A percentile compares a stretch with the other conserved stretches of the same genome.
Evolutionary conservation across 345 rosid genomes (phyloP).

Genomic region (Limnanthes douglasii): DNA sequence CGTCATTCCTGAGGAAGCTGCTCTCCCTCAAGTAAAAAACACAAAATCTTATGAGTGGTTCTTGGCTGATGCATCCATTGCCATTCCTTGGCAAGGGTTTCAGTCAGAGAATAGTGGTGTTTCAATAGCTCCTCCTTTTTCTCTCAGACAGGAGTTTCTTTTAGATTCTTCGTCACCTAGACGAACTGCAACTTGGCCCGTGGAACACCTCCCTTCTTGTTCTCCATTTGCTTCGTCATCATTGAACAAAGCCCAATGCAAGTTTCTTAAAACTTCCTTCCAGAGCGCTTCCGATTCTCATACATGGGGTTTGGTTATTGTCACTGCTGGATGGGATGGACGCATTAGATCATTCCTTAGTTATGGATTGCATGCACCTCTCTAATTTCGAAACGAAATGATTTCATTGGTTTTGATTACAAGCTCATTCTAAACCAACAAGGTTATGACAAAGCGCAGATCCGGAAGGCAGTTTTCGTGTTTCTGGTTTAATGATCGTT

Average conservation of each 20-base stretch:
- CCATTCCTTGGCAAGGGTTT: conserved; percentile 24
- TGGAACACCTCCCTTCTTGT: conserved; percentile 19
- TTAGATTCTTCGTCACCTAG: conserved; percentile 19
- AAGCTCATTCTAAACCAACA: too few species aligned
- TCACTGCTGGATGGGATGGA: conserved; percentile 32
- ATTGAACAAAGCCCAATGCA: conserved; percentile 29
- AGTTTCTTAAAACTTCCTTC: conserved; percentile 15
- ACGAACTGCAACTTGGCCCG: conserved; percentile 31
- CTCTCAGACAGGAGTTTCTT: too few species aligned
- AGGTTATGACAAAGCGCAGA: too few species aligned
- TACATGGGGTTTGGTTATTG: conserved; percentile 28
- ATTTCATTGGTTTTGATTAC: too few species aligned
- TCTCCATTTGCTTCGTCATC: conserved; percentile 16
- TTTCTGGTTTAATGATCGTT: too few species aligned
- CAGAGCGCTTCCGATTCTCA: conserved; percentile 26
- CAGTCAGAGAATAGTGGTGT: neutral
- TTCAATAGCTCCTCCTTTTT: conserved; percentile 22
- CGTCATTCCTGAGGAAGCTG: conserved; percentile 11
- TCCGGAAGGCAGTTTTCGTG: too few species aligned
- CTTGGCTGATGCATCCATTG: conserved; percentile 20
- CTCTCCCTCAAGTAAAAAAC: conserved; percentile 16
- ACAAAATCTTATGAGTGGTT: conserved; percentile 20
- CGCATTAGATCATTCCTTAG: conserved; percentile 25
- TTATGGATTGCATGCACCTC: conserved; percentile 22
- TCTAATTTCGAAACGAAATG: too few species aligned